Evolutionary conservation across 345 rosid genomes (phyloP).

Genomic region (Toxicodendron radicans): DNA sequence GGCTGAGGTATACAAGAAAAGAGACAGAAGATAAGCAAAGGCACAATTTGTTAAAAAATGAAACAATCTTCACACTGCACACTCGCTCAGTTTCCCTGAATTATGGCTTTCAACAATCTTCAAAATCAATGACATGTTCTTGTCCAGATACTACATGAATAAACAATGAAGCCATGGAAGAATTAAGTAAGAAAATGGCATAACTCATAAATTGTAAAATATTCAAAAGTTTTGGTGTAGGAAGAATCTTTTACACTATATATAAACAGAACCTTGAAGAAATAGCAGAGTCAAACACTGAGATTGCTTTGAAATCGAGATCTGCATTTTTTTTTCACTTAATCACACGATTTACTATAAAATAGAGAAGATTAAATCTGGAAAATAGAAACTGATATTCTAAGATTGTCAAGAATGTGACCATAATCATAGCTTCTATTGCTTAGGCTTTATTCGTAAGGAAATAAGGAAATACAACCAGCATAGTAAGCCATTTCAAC

Average conservation of each 20-base stretch:
- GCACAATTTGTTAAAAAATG: neutral
- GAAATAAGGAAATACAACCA: too few species aligned
- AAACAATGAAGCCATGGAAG: slow-evolving; percentile 5
- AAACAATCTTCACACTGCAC: slow-evolving; percentile 92
- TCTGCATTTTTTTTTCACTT: neutral
- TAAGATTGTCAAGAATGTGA: too few species aligned
- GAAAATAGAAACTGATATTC: too few species aligned
- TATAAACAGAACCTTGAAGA: neutral
- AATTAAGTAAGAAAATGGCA: slow-evolving; percentile 8
- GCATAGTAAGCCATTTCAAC: too few species aligned
- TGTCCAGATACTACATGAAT: slow-evolving; percentile 84
- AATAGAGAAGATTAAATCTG: neutral
- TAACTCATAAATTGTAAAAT: neutral
- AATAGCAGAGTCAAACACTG: neutral
- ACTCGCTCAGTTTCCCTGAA: slow-evolving; percentile 87
- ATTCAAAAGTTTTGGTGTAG: too few species aligned
- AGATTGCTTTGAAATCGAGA: neutral
- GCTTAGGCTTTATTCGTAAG: too few species aligned
- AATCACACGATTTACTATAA: neutral
- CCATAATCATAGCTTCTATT: too few species aligned
- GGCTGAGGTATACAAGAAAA: neutral
- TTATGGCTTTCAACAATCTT: slow-evolving; percentile 99
- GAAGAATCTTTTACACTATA: neutral
- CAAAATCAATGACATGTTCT: slow-evolving; percentile 98
- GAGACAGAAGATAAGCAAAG: neutral